Conservation (phyloP, 2,329 filamentous ascomycete species). For the Fusarium continuum region DNA sequence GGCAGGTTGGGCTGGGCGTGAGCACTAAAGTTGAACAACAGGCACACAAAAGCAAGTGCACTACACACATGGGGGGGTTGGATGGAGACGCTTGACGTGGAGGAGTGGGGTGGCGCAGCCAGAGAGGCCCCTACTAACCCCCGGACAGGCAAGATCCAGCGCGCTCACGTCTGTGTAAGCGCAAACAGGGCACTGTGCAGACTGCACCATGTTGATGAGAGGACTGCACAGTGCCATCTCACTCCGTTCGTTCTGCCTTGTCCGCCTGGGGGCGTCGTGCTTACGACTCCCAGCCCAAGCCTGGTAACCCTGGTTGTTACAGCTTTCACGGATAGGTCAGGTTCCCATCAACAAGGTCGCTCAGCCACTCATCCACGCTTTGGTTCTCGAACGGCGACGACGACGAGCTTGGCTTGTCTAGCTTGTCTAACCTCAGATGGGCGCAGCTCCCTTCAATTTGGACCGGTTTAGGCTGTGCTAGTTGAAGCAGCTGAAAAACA, state of each 20-base stretch:
- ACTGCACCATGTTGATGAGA: too few relatives aligned
- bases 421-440: conserved; percentile 23
- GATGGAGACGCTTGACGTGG: conserved; percentile 29
- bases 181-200: background rate
- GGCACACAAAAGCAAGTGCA: background rate
- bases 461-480: conserved; percentile 14
- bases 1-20: conserved; percentile 20
- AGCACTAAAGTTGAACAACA: conserved; percentile 16
- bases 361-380: conserved; percentile 27
- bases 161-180: background rate
- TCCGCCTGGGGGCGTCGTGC: conserved; percentile 32
- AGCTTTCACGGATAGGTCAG: conserved; percentile 30
- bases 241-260: conserved; percentile 29
- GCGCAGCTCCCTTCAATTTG: conserved; percentile 31
- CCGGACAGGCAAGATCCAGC: conserved; percentile 16
- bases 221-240: conserved; percentile 12
- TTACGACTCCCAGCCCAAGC: conserved; percentile 32
- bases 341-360: conserved; percentile 30
- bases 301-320: conserved; percentile 26
- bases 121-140: background rate
- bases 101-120: conserved; percentile 34
- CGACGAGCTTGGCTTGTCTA: conserved; percentile 1
- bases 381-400: background rate
- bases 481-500: conserved; percentile 15
- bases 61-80: conserved; percentile 21